Base-by-base conservation (phyloP, 2,329 filamentous ascomycete species). In the Zalaria obscura region DNA sequence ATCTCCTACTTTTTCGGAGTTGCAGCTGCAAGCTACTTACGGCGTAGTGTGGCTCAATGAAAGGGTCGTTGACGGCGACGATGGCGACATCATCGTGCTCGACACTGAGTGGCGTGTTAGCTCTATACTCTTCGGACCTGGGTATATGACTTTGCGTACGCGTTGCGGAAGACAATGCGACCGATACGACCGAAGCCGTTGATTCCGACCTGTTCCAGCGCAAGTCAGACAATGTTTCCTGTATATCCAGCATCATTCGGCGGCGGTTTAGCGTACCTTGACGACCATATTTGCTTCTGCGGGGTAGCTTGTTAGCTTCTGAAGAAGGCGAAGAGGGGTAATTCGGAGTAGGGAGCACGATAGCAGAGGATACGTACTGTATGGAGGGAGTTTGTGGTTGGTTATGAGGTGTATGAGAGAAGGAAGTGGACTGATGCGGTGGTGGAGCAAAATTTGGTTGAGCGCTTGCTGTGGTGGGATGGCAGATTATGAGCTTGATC, bases 101-200 rank as follows among this genome's bases (percentile, higher is more conserved):
- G 64, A 93, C 66, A 60, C 77, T 80, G 57, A 48, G 25, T 37
- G 18, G 25, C 18, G 18, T 18, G 18, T 18, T 18, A 18, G 18
- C 18, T 18, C 18, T 18, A 18, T 18, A 18, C 18, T 37, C 9
- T 43, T 55, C 40, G 51, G 48, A 27, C 31, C 43, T 43, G 40
- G 43, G 36, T 37, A 36, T 48, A 45, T 60, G 38, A 25, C 38
- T 42, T 31, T 31, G 35, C 75, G 65, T 64, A 80, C 76, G 89
- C 85, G 75, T 95, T 96, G 74, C 89, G 86, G 83, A 96, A 91
- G 75, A 96, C 78, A 68, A 98, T 95, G 68, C 91, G 84, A 63
- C 91, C 91, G 71, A 98, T 98, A 71, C 91, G 88, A 74, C 91
- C 91, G 76, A 98, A 98, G 69, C 91, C 89, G 83, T 95, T 96